Evolutionary conservation across 805 yeast genomes (phyloP).

Genomic region (Kazachstania africana): DNA sequence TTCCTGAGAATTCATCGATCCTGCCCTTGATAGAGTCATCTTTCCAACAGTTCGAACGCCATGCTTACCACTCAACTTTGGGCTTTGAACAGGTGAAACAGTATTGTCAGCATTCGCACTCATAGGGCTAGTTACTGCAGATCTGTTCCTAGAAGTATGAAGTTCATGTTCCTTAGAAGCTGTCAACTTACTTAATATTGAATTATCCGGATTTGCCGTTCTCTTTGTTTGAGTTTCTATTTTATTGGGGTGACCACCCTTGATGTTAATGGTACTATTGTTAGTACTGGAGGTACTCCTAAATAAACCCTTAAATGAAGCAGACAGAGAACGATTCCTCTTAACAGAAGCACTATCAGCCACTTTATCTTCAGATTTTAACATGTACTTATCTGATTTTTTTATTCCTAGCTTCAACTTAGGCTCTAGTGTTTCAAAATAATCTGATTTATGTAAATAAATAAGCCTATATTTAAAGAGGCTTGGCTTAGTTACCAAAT

Average conservation of each 20-base stretch:
- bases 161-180: constrained; percentile 15
- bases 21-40: constrained; percentile 8
- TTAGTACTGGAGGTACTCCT: constrained; percentile 4
- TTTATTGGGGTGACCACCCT: not conserved
- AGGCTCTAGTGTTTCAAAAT: too few species aligned
- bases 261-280: too few species aligned
- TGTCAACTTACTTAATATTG: constrained; percentile 5
- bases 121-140: constrained; percentile 1
- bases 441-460: too few species aligned
- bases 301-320: constrained; percentile 19
- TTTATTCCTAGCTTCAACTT: too few species aligned
- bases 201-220: not conserved
- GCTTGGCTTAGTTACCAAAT: too few species aligned
- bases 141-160: constrained; percentile 8
- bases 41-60: constrained; percentile 11
- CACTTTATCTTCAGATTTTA: constrained; percentile 1
- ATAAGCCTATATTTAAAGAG: too few species aligned
- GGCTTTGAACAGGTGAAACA: constrained; percentile 9
- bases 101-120: not conserved
- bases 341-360: constrained; percentile 6
- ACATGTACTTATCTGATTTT: too few species aligned
- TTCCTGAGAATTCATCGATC: constrained; percentile 12
- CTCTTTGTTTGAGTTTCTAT: not conserved
- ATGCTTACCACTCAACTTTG: constrained; percentile 5
- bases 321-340: constrained; percentile 19